phyloP scores from a whole-genome alignment of 176 grass and related monocot species.

The Oryza punctata region DNA sequence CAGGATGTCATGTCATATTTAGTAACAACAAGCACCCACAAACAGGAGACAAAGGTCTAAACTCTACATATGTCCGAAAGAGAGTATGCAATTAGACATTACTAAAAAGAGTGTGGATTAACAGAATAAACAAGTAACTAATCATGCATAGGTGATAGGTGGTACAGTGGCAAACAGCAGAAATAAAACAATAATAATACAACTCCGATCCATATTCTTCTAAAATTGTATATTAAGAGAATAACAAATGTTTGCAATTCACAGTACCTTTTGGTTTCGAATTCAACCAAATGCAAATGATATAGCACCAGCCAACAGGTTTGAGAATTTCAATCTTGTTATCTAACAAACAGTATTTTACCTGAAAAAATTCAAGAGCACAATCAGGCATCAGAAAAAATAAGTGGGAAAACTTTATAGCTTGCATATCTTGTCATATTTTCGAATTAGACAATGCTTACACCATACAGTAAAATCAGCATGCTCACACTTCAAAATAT shows the following conservation, averaged over 20 bases:
- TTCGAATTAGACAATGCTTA: neutral
- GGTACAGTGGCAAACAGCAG: neutral
- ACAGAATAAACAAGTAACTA: neutral
- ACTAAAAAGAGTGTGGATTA: neutral
- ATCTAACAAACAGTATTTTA: neutral
- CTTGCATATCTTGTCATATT: neutral
- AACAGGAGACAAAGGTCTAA: no score
- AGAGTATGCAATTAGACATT: neutral
- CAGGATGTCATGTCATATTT: neutral
- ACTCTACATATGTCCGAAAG: neutral
- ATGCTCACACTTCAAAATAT: neutral
- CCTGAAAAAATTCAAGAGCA: slow-evolving; percentile 17
- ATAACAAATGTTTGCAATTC: neutral
- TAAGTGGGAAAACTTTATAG: neutral
- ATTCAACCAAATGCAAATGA: slow-evolving; percentile 5
- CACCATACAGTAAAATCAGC: neutral
- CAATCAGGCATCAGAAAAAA: neutral
- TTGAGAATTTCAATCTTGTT: slow-evolving; percentile 7
- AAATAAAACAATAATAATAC: neutral
- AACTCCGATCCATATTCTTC: neutral
- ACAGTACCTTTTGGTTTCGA: slow-evolving; percentile 7
- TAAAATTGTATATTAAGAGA: neutral
- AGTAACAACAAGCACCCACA: no score
- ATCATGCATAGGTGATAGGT: neutral
- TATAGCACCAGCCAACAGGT: slow-evolving; percentile 16